These are phyloP conservation scores for Phytophthora gonapodyides DNA, from an alignment of 352 stramenopile genomes.

Conservation along the genomic window DNA sequence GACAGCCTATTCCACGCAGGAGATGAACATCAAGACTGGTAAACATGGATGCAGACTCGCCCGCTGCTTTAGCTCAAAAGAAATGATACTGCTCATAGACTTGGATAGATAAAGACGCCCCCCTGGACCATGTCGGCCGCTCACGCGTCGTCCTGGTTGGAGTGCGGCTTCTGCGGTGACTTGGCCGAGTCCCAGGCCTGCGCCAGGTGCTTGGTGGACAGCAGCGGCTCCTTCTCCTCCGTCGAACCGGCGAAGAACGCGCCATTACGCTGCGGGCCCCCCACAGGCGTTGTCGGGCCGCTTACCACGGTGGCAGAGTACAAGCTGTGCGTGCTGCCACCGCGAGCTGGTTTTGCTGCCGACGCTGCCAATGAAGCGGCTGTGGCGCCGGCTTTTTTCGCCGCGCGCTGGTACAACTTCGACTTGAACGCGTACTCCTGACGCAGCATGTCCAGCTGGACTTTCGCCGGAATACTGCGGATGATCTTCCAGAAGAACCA, in stretches of 20 bases:
- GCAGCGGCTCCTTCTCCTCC: slow-evolving; percentile 63
- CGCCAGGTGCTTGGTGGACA: slow-evolving; percentile 58
- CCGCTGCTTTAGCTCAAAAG: neutral
- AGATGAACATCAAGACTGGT: slow-evolving; percentile 1
- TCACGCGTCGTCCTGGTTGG: slow-evolving; percentile 29
- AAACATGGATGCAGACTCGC: slow-evolving; percentile 11
- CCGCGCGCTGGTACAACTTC: slow-evolving; percentile 62
- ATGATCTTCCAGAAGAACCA: slow-evolving; percentile 76
- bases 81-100: slow-evolving; percentile 4
- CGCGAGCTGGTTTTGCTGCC: slow-evolving; percentile 20
- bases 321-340: slow-evolving; percentile 16
- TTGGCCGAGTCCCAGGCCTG: slow-evolving; percentile 50
- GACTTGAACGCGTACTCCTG: slow-evolving; percentile 81
- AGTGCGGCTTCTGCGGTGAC: slow-evolving; percentile 12
- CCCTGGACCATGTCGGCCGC: neutral
- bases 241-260: slow-evolving; percentile 34
- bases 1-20: slow-evolving; percentile 16
- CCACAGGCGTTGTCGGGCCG: slow-evolving; percentile 22
- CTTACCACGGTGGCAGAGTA: slow-evolving; percentile 41
- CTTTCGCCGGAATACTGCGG: slow-evolving; percentile 56
- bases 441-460: slow-evolving; percentile 69
- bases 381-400: slow-evolving; percentile 22
- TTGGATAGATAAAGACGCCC: slow-evolving; percentile 22
- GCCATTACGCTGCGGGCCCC: slow-evolving; percentile 16
- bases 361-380: slow-evolving; percentile 14